Evolutionary conservation across 768 basidiomycete genomes (phyloP), one percentile per base, ranked within the genome.

Genomic region (Tylopilus rubrobrunneus): DNA sequence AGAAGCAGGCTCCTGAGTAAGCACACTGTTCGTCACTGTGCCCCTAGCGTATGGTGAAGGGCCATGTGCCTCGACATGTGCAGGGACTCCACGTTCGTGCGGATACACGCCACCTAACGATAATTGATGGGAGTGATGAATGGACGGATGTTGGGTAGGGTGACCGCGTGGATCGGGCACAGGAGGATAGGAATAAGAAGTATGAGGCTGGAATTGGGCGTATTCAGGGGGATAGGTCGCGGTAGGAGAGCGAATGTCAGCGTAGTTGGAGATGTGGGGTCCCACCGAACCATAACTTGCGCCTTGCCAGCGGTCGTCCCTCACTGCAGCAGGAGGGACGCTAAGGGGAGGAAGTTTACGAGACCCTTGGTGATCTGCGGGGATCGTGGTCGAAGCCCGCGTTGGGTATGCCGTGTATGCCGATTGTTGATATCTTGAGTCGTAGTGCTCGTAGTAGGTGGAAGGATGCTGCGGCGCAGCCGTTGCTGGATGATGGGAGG

Each of bases 191-290:
- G 65, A 66, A 44, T 70, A 71, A 6, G 69, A 64, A 1, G 64
- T 46, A 25, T 74, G 74, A 28, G 62, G 67, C 9, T 68, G 69
- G 62, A 82, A 84, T 43, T 72, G 68, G 12, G 76, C 68, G 67
- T 84, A 87, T 45, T 76, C 72, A 54, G 76, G 52, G 23, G 83
- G 78, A 68, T 86, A 88, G 23, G 80, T 78, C 33, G 83, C 80
- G 15, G 83, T 78, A 9, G 86, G 83, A 12, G 85, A 84, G 58
- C 85, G 83, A 66, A 86, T 80, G 61, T 75, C 72, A 46, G 59
- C 61, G 42, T 70, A 73, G 51, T 68, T 71, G 61, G 73, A 64
- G 44, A 74, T 56, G 45, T 72, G 73, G 29, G 68, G 67, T 27
- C 66, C 68, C 36, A 71, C 64, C 28, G 73, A 67, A 36, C 73